Evolutionary conservation across 257 asterid genomes (phyloP).

Genomic region (Scutellaria barbata): DNA sequence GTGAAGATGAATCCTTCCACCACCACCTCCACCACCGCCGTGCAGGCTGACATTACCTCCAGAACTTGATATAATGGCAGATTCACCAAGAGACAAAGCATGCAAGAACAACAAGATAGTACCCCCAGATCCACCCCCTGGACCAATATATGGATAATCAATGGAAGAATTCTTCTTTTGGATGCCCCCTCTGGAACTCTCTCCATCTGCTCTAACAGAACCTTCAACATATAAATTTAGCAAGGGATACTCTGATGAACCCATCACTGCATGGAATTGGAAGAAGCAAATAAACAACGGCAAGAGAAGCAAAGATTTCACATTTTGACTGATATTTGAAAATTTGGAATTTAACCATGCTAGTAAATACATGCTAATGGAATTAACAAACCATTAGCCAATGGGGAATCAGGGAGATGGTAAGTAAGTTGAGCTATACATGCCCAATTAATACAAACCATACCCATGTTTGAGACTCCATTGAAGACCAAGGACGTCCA

Average conservation of each 20-base stretch:
- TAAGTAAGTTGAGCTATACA: conserved; percentile 20
- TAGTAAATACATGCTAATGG: neutral
- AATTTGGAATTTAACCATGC: conserved; percentile 6
- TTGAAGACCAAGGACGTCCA: conserved; percentile 19
- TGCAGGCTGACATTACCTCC: conserved; percentile 79
- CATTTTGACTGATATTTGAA: conserved; percentile 2
- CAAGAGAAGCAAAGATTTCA: neutral
- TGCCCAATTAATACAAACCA: conserved; percentile 1
- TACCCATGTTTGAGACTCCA: conserved; percentile 5
- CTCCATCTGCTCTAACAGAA: conserved; percentile 82
- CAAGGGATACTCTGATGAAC: conserved; percentile 85
- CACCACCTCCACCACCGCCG: conserved; percentile 97
- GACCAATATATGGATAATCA: conserved; percentile 46
- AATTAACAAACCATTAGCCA: conserved; percentile 22
- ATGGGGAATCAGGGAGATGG: neutral
- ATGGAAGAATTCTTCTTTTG: conserved; percentile 34
- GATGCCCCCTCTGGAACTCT: conserved; percentile 47
- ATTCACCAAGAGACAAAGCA: conserved; percentile 55
- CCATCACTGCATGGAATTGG: conserved; percentile 69
- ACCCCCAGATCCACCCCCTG: conserved; percentile 99
- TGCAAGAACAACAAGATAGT: conserved; percentile 79
- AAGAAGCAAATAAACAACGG: conserved; percentile 29
- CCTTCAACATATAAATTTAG: conserved; percentile 66
- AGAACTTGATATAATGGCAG: conserved; percentile 72
- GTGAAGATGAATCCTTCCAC: conserved; percentile 97